Percentiles rank a stretch among this genome's conserved stretches.
Evolutionary conservation across 257 asterid species (phyloP).

Genomic region (Datura wrightii): DNA sequence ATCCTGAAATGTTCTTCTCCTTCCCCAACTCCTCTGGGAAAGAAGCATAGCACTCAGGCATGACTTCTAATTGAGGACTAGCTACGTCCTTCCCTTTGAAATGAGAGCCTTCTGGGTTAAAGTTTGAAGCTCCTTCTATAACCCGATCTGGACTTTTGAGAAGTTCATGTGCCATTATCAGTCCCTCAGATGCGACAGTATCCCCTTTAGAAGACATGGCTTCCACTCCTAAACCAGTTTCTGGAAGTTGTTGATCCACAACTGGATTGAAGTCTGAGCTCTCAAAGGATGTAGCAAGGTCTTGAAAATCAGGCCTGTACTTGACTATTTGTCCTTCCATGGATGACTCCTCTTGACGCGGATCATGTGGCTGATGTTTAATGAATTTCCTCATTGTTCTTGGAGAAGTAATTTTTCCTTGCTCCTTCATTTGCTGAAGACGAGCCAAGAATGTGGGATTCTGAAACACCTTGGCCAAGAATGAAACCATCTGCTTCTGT

Average conservation of each 20-base stretch:
- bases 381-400: constrained; percentile 56
- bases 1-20: constrained; percentile 44
- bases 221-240: constrained; percentile 40
- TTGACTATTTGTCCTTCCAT: constrained; percentile 44
- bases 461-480: constrained; percentile 74
- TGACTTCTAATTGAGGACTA: constrained; percentile 35
- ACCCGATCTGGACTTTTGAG: constrained; percentile 39
- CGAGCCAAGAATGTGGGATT: constrained; percentile 56
- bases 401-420: constrained; percentile 50
- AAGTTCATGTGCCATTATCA: constrained; percentile 40
- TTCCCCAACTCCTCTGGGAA: constrained; percentile 52
- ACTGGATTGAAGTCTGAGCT: constrained; percentile 35
- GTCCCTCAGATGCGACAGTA: constrained; percentile 42
- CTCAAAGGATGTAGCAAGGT: constrained; percentile 27
- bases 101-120: constrained; percentile 27
- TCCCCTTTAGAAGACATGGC: constrained; percentile 41
- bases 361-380: constrained; percentile 52
- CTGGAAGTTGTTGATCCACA: constrained; percentile 42
- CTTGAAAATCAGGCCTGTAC: constrained; percentile 39
- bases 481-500: constrained; percentile 88
- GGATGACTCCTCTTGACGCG: constrained; percentile 38
- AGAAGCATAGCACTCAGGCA: constrained; percentile 45
- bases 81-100: constrained; percentile 52
- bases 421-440: constrained; percentile 54
- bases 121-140: constrained; percentile 33